phyloP scores from a whole-genome alignment of 2,329 filamentous ascomycete species.

The Aureobasidium leucospermi region DNA sequence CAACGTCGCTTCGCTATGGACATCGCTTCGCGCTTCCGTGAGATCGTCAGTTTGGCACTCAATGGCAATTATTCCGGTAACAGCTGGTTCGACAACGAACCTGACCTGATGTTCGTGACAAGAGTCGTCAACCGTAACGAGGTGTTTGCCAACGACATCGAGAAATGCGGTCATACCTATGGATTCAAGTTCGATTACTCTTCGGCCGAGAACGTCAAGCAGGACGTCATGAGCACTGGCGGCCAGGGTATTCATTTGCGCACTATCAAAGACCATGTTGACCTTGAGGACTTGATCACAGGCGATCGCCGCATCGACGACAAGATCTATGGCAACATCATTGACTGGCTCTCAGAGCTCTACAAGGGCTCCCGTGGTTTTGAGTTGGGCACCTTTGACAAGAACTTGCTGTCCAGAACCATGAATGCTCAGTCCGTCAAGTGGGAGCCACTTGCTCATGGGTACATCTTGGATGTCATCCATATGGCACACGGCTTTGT shows the following conservation, averaged over 20 bases:
- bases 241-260: background rate
- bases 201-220: background rate
- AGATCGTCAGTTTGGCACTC: conserved; percentile 23
- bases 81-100: conserved; percentile 28
- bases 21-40: conserved; percentile 32
- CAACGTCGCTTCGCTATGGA: conserved; percentile 43
- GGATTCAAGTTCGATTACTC: conserved; percentile 1
- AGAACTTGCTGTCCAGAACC: conserved; percentile 34
- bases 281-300: conserved; percentile 7
- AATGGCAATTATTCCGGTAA: conserved; percentile 31
- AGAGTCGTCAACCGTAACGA: conserved; percentile 1
- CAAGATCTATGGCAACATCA: conserved; percentile 28
- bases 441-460: conserved; percentile 43
- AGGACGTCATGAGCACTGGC: background rate
- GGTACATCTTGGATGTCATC: conserved; percentile 47
- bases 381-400: conserved; percentile 45
- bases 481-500: conserved; percentile 49
- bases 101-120: conserved; percentile 19
- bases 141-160: background rate
- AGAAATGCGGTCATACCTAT: background rate
- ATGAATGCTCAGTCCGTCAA: conserved; percentile 50
- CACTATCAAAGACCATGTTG: background rate
- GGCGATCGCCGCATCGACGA: background rate
- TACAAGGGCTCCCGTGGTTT: conserved; percentile 44
- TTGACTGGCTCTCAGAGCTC: conserved; percentile 37